Evolutionary conservation across 2,329 filamentous ascomycete genomes (phyloP).

Genomic region (Cytospora piceicola): DNA sequence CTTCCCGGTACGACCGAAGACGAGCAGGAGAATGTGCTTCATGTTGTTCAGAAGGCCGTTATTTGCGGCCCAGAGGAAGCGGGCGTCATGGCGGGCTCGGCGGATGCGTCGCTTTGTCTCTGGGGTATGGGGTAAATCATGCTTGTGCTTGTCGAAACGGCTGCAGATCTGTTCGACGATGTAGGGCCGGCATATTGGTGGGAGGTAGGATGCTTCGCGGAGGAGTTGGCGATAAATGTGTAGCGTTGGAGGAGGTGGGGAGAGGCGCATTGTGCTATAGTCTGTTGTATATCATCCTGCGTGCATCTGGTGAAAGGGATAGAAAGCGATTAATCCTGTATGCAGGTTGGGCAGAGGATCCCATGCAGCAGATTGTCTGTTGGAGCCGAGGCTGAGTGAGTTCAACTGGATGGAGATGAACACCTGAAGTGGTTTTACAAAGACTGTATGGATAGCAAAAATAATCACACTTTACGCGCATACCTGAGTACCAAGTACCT

Average conservation of each 20-base stretch:
- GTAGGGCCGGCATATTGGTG: conserved; percentile 52
- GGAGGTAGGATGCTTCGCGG: conserved; percentile 64
- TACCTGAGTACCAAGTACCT: not conserved
- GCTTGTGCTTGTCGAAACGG: conserved; percentile 50
- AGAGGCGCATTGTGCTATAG: conserved; percentile 39
- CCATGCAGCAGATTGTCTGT: not conserved
- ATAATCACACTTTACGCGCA: too few species aligned
- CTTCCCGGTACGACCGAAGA: conserved; percentile 58
- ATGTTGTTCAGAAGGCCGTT: conserved; percentile 53
- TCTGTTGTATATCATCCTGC: conserved; percentile 29
- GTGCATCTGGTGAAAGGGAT: conserved; percentile 33
- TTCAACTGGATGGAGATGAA: not conserved
- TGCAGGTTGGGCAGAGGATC: not conserved
- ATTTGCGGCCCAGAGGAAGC: conserved; percentile 57
- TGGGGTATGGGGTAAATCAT: conserved; percentile 32
- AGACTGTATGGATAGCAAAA: too few species aligned
- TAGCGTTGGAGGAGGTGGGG: conserved; percentile 38
- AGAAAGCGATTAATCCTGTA: not conserved
- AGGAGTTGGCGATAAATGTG: conserved; percentile 63
- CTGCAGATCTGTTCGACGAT: conserved; percentile 48
- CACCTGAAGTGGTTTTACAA: too few species aligned
- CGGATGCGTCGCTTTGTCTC: conserved; percentile 39
- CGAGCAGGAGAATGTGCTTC: conserved; percentile 50
- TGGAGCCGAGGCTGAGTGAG: not conserved
- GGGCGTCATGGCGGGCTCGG: conserved; percentile 49